Evolutionary conservation across 768 basidiomycete genomes (phyloP).

Genomic region (Pholiota molesta): DNA sequence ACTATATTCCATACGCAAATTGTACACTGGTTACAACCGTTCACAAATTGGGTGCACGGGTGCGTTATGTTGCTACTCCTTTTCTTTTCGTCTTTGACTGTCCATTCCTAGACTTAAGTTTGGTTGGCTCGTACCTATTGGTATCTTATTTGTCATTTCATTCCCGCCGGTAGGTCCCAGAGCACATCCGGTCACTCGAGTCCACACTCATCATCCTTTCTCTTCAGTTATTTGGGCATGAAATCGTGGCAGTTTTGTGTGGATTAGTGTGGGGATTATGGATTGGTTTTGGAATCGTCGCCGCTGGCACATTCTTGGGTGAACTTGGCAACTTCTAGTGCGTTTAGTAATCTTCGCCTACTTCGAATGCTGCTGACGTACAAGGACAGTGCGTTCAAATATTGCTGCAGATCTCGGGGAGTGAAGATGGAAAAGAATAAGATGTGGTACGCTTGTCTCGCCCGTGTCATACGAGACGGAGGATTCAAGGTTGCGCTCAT

Average conservation of each 20-base stretch:
- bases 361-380: slow-evolving; percentile 4
- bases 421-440: slow-evolving; percentile 69
- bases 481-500: slow-evolving; percentile 85
- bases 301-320: slow-evolving; percentile 80
- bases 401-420: slow-evolving; percentile 73
- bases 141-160: slow-evolving; percentile 78
- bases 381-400: slow-evolving; percentile 72
- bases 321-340: slow-evolving; percentile 90
- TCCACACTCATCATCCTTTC: no score
- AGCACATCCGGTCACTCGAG: no score
- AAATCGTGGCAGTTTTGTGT: slow-evolving; percentile 86
- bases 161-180: slow-evolving; percentile 50
- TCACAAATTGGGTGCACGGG: slow-evolving; percentile 66
- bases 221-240: slow-evolving; percentile 82
- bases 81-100: neutral
- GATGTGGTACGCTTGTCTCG: slow-evolving; percentile 62
- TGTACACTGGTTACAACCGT: slow-evolving; percentile 67
- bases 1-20: slow-evolving; percentile 72
- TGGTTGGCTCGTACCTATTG: slow-evolving; percentile 83
- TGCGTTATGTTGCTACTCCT: slow-evolving; percentile 41
- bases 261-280: slow-evolving; percentile 92
- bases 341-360: slow-evolving; percentile 28
- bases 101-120: slow-evolving; percentile 41
- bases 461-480: slow-evolving; percentile 78
- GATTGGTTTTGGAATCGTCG: slow-evolving; percentile 84